Evolutionary conservation across 1,284 basidiomycete species (phyloP).

Genomic region (Fomitopsis palustris): DNA sequence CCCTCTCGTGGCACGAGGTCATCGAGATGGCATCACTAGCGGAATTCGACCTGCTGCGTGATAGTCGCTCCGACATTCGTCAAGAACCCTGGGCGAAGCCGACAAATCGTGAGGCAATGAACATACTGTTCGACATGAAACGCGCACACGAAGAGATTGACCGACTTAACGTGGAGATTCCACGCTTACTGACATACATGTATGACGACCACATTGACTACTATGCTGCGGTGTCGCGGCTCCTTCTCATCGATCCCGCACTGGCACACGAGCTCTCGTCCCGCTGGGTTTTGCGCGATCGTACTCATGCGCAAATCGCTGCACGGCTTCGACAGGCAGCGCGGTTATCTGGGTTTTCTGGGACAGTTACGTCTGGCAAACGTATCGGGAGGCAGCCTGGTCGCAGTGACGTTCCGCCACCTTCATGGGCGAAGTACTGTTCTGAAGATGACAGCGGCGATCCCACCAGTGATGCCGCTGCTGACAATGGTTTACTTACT

Average conservation of each 20-base stretch:
- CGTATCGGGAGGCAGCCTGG: not conserved
- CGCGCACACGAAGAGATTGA: constrained; percentile 8
- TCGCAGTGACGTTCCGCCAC: no score
- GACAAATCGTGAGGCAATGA: constrained; percentile 1
- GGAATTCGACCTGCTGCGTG: constrained; percentile 11
- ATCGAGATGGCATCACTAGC: constrained; percentile 4
- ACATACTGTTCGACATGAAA: constrained; percentile 7
- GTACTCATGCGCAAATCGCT: not conserved
- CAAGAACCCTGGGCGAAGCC: constrained; percentile 4
- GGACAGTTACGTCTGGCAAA: not conserved
- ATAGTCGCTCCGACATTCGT: constrained; percentile 5
- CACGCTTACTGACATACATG: constrained; percentile 1
- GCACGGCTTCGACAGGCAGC: no score
- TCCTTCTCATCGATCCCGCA: not conserved
- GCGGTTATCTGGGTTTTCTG: not conserved
- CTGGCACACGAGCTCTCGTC: constrained; percentile 4
- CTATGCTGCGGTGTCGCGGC: not conserved
- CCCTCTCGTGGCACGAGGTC: not conserved
- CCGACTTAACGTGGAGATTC: constrained; percentile 7
- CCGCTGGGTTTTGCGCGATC: constrained; percentile 5
- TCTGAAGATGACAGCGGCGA: no score
- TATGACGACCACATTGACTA: constrained; percentile 4
- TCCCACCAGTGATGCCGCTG: no score
- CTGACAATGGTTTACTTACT: no score
- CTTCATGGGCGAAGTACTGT: no score